phyloP scores from a whole-genome alignment of 345 rosid species.

The Eucalyptus regnans region DNA sequence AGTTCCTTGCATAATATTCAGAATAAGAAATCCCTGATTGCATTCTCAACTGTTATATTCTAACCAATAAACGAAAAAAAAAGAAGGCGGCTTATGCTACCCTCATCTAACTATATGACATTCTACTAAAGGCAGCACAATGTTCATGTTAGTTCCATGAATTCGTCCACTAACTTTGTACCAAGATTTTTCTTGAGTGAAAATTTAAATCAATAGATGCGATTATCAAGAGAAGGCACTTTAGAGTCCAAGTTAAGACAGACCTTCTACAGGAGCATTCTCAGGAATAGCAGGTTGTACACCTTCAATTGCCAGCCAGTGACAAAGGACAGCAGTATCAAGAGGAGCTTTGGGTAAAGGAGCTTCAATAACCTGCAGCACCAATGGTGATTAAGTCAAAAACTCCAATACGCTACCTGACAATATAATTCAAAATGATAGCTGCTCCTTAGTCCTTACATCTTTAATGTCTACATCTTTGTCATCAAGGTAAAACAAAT shows the following conservation, averaged over 20 bases:
- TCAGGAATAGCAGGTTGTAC: conserved; percentile 96
- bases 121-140: background rate
- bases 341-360: conserved; percentile 95
- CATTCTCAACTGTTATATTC: background rate
- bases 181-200: background rate
- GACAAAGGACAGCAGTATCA: conserved; percentile 72
- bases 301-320: conserved; percentile 99
- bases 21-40: background rate
- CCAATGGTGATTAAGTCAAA: background rate
- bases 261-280: conserved; percentile 88
- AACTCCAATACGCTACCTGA: background rate
- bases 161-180: background rate
- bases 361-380: conserved; percentile 79
- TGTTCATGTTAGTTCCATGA: background rate
- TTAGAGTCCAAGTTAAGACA: background rate
- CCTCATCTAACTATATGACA: background rate
- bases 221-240: background rate
- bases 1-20: background rate
- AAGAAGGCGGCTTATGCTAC: background rate
- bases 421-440: background rate
- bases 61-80: background rate
- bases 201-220: background rate
- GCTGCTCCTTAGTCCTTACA: conserved; percentile 28
- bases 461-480: conserved; percentile 91
- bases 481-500: conserved; percentile 88